These are phyloP conservation scores for Trypanosoma rangeli DNA, from an alignment of 208 protist species.

Conservation along the genomic window DNA sequence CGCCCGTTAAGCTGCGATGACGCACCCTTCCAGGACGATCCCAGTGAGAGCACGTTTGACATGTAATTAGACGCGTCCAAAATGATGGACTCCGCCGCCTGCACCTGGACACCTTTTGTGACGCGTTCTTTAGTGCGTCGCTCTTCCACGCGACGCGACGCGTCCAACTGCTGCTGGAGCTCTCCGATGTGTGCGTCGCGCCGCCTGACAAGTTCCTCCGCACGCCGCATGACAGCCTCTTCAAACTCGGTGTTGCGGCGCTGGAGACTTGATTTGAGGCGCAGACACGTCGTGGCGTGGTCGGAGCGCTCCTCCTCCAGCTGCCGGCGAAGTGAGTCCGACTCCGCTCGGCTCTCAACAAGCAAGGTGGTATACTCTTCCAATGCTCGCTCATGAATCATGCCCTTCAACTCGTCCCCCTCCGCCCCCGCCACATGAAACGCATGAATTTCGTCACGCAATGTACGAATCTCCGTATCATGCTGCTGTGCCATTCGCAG, in stretches of 20 bases:
- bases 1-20: constrained; percentile 7
- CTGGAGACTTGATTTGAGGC: constrained; percentile 34
- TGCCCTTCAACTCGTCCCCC: constrained; percentile 21
- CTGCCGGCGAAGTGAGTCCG: constrained; percentile 18
- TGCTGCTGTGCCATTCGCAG: constrained; percentile 13
- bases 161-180: neutral
- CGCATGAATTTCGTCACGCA: constrained; percentile 32
- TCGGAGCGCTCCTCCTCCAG: constrained; percentile 44
- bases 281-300: constrained; percentile 39
- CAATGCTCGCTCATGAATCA: constrained; percentile 28
- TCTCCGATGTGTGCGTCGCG: constrained; percentile 11
- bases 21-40: neutral
- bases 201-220: constrained; percentile 12
- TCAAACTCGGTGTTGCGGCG: constrained; percentile 27
- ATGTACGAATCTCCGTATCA: constrained; percentile 25
- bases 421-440: constrained; percentile 21
- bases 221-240: constrained; percentile 17
- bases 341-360: constrained; percentile 30
- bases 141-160: neutral
- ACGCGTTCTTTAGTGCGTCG: constrained; percentile 1
- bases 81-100: constrained; percentile 1
- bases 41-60: constrained; percentile 15
- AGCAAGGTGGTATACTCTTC: constrained; percentile 37
- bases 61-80: constrained; percentile 21
- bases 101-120: constrained; percentile 2